Evolutionary conservation across 768 basidiomycete genomes (phyloP).

Genomic region (Boletus eberwhitei): DNA sequence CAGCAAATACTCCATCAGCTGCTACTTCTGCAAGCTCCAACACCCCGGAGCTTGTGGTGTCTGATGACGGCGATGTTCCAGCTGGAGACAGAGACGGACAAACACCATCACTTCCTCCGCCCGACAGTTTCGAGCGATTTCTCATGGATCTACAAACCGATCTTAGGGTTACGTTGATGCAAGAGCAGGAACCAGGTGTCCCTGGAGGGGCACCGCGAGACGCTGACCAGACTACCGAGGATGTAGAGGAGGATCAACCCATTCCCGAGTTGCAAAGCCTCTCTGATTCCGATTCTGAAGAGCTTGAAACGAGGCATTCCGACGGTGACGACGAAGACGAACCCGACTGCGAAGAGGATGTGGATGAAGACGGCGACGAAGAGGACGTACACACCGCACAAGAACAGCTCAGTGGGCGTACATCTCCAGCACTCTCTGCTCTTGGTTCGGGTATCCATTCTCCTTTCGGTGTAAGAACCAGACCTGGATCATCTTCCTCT

Average conservation of each 20-base stretch:
- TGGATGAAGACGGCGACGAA: conserved; percentile 26
- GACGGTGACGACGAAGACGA: conserved; percentile 25
- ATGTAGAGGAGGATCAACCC: conserved; percentile 15
- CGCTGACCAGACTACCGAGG: conserved; percentile 11
- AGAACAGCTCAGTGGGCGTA: conserved; percentile 22
- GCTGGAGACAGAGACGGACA: conserved; percentile 14
- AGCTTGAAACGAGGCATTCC: conserved; percentile 10
- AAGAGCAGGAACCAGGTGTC: conserved; percentile 21
- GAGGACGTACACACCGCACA: conserved; percentile 22
- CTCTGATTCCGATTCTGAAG: conserved; percentile 30
- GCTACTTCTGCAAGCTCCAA: conserved; percentile 5
- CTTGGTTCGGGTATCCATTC: conserved; percentile 13
- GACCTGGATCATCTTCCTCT: conserved; percentile 3
- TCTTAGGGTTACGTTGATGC: conserved; percentile 59
- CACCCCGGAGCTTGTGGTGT: conserved; percentile 4
- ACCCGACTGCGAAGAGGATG: conserved; percentile 30
- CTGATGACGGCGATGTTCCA: conserved; percentile 2
- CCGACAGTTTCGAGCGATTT: conserved; percentile 80
- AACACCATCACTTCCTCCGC: conserved; percentile 37
- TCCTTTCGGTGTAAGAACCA: conserved; percentile 6
- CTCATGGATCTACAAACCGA: conserved; percentile 75
- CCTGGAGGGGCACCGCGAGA: conserved; percentile 4
- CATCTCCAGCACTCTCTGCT: conserved; percentile 26
- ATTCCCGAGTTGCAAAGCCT: conserved; percentile 26
- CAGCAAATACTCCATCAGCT: conserved; percentile 4